Percentiles rank a stretch among this genome's conserved stretches.
Conservation (phyloP, 179 eudicot genomes). For the Corrigiola litoralis region DNA sequence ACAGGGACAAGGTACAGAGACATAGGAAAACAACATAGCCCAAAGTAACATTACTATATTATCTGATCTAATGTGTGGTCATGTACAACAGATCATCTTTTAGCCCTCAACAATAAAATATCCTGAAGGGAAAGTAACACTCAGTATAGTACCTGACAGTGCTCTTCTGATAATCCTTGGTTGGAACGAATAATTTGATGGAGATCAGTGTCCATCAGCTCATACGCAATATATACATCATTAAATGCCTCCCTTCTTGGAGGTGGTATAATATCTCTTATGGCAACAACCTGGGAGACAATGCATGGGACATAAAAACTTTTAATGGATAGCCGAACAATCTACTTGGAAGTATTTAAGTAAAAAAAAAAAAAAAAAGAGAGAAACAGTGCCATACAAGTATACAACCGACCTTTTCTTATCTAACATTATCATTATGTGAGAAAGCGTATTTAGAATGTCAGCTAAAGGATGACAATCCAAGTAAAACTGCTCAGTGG, state of each 20-base stretch:
- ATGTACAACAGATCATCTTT: background rate
- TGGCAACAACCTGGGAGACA: constrained; percentile 66
- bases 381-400: background rate
- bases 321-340: background rate
- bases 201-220: constrained; percentile 93
- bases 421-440: background rate
- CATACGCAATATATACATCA: constrained; percentile 89
- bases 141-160: constrained; percentile 67
- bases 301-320: constrained; percentile 4
- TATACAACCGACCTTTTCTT: background rate
- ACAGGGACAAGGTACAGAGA: background rate
- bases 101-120: background rate
- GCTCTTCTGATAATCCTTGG: constrained; percentile 79
- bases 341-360: background rate
- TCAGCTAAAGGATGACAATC: background rate
- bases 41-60: background rate
- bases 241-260: constrained; percentile 67
- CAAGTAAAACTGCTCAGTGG: background rate
- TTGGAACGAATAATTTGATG: constrained; percentile 91
- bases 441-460: background rate
- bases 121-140: background rate
- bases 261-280: constrained; percentile 91
- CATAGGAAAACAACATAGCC: background rate
- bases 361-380: background rate
- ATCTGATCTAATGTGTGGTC: background rate